Evolutionary conservation across 1,284 basidiomycete species (phyloP).

Genomic region (Flammula alnicola): DNA sequence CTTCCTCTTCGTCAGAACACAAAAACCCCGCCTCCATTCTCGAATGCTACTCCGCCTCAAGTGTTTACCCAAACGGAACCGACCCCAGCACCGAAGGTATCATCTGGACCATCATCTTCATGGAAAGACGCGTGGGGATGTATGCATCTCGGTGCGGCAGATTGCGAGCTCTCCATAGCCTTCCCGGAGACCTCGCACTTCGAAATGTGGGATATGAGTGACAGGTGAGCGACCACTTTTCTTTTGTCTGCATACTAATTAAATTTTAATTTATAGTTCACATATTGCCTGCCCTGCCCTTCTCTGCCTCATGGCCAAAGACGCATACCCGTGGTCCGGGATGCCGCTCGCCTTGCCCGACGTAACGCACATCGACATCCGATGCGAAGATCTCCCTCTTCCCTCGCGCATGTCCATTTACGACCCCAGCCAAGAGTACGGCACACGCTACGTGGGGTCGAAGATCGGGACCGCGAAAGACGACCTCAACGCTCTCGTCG

Average conservation of each 20-base stretch:
- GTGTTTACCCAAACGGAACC: constrained; percentile 3
- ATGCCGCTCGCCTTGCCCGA: constrained; percentile 31
- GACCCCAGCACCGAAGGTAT: not conserved
- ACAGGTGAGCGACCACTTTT: constrained; percentile 28
- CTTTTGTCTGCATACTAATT: constrained; percentile 1
- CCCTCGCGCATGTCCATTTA: constrained; percentile 16
- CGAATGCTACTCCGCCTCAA: constrained; percentile 1
- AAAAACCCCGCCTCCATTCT: constrained; percentile 8
- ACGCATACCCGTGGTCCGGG: constrained; percentile 23
- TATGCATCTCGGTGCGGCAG: constrained; percentile 29
- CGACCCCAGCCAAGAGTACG: constrained; percentile 16
- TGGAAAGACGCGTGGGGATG: constrained; percentile 24
- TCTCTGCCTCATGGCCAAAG: constrained; percentile 32
- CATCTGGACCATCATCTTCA: constrained; percentile 13
- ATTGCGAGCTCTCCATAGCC: constrained; percentile 29
- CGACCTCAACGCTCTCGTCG: not conserved
- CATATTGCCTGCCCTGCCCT: constrained; percentile 26
- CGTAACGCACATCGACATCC: constrained; percentile 32
- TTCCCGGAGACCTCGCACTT: constrained; percentile 33
- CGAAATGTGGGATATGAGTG: constrained; percentile 35
- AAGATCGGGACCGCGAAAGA: constrained; percentile 7
- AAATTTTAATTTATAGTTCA: constrained; percentile 16
- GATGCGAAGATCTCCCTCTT: constrained; percentile 26
- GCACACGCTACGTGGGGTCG: constrained; percentile 20
- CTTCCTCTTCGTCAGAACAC: constrained; percentile 20